Evolutionary conservation across 2,329 filamentous ascomycete genomes (phyloP), one percentile per base, ranked within the genome.

Genomic region (Neopestalotiopsis sp.): DNA sequence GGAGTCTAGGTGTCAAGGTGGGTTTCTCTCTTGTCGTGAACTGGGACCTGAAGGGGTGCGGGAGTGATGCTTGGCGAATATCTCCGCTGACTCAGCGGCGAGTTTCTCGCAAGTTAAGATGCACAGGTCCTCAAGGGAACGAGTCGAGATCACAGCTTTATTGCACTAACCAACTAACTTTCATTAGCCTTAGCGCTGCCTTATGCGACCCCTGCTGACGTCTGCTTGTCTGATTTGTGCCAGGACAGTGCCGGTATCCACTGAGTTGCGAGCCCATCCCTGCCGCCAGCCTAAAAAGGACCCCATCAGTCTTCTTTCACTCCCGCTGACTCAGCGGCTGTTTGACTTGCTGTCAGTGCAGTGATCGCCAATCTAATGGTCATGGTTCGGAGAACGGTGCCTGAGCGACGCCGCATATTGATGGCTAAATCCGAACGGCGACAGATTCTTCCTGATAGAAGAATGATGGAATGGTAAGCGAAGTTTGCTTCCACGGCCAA

Each of bases 241-340:
- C 14, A 52, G 3, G n/a, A 17, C 45, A 52, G 5, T 52, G 45
- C 45, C 45, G n/a, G 20, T n/a, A 52, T 52, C 45, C 45, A 20
- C 45, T 9, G n/a, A n/a, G n/a, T 14, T 13, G 45, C 45, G 20
- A 52, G 45, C 20, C 2, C 45, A 52, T 52, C 45, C 45, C 45
- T 52, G 45, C 20, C 14, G 45, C n/a, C 6, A 52, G 45, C 45
- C 34, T 52, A 52, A 17, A 52, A 52, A 52, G 1, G 45, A 20
- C 45, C 45, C 57, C 59, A 40, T 62, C 30, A 7, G 34, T 38
- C 6, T 38, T 10, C 6, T 7, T 38, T 38, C 10, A 38, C 34
- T 38, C 9, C 59, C 59, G 59, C 59, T 62, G 30, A 62, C 30
- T 40, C 59, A 62, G 59, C 59, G 59, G 59, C 59, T n/a, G 17